Conservation (phyloP, 1,139 yeast genomes). For the Saccharomyces hybrid region DNA sequence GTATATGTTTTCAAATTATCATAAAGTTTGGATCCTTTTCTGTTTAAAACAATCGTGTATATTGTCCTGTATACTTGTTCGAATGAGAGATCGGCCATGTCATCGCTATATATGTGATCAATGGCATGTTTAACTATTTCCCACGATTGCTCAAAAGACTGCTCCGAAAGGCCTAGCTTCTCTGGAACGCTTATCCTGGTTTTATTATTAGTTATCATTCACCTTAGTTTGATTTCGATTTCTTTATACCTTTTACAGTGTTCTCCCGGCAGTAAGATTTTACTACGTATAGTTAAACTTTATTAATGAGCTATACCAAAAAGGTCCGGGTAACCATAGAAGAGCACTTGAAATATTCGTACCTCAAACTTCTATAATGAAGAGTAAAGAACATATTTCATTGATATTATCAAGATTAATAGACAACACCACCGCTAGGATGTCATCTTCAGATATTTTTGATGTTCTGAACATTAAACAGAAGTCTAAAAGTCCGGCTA, state of each 20-base stretch:
- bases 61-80: constrained; percentile 80
- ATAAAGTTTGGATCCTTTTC: constrained; percentile 63
- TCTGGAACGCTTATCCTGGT: constrained; percentile 70
- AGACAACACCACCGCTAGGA: constrained; percentile 8
- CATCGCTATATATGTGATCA: constrained; percentile 61
- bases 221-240: neutral
- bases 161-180: constrained; percentile 33
- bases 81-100: constrained; percentile 71
- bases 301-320: neutral
- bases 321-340: neutral
- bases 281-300: neutral
- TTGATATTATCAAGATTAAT: neutral
- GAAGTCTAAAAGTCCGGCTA: constrained; percentile 29
- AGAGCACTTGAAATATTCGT: neutral
- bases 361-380: neutral
- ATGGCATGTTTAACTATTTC: constrained; percentile 60
- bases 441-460: constrained; percentile 56
- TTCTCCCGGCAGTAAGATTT: neutral
- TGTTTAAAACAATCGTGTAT: constrained; percentile 68
- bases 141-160: constrained; percentile 51
- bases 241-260: neutral
- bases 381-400: neutral
- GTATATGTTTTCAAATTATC: constrained; percentile 51
- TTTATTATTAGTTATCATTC: constrained; percentile 13
- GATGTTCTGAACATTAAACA: constrained; percentile 64